Evolutionary conservation across 2,329 filamentous ascomycete species (phyloP), one percentile per base, ranked within the genome.

Genomic region (Tolypocladium sp.): DNA sequence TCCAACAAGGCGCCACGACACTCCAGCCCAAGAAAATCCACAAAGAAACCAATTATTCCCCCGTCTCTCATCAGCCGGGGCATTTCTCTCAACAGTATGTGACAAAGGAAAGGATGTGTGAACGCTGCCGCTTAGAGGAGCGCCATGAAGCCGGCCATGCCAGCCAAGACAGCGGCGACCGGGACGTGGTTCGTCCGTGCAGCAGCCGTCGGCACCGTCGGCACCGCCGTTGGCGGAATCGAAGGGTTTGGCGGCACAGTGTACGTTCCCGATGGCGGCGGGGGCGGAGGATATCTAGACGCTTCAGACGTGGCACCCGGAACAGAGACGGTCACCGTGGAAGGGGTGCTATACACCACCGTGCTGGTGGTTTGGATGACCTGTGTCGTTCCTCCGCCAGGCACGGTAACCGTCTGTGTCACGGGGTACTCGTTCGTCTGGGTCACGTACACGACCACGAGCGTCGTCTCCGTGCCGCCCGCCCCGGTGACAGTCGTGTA

Each of bases 381-480:
- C 57, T 75, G 65, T 58, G 72, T 75, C 41, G 75, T 61, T 22
- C 71, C 68, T 67, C 69, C 59, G 60, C 76, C 65, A 52, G 73
- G 69, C 12, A 76, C 66, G 30, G 70, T 70, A 3, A 74, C 65
- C 8, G 75, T 78, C 66, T 76, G 69, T 3, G 77, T 80, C 17
- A 80, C 65, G 10, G 77, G 75, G 66, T 75, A 78, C 17, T 79
- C 68, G 20, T 70, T 73, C 17, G 78, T 81, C 41, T 74, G 58
- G 7, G 78, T 80, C 10, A 67, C 71, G 65, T 78, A 76, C 22
- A 69, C 69, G 9, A 76, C 69, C 15, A 72, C 70, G 12, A 63
- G 60, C 33, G 67, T 63, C 25, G 70, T 69, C 33, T 71, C 69
- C 0, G 73, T 75, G 33, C 71, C 60, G 3, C 74, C 78, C 9